Conservation (phyloP, 305 asterid genomes). For the Fraxinus latifolia region DNA sequence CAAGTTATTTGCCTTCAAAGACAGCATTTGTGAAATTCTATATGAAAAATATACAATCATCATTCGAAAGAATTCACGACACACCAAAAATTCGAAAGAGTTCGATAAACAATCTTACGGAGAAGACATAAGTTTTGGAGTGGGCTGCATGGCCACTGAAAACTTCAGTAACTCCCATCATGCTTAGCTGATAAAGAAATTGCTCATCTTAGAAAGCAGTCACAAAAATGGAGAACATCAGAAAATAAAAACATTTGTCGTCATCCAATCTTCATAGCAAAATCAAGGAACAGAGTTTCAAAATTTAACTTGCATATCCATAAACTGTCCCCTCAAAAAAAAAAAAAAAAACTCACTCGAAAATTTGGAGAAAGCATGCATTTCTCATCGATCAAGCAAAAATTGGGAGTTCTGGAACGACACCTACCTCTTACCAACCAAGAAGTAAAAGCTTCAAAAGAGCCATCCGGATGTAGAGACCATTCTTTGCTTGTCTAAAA, state of each 20-base stretch:
- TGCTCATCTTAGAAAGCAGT: neutral
- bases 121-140: neutral
- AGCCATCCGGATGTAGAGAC: conserved; percentile 82
- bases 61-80: neutral
- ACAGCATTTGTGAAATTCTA: neutral
- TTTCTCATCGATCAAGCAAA: neutral
- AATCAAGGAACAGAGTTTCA: neutral
- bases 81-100: neutral
- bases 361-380: neutral
- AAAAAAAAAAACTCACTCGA: neutral
- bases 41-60: neutral
- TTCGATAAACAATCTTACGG: neutral
- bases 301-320: neutral
- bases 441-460: conserved; percentile 76
- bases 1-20: neutral
- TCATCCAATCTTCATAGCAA: neutral
- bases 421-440: conserved; percentile 53
- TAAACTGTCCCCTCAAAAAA: neutral
- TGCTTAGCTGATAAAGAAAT: neutral
- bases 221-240: neutral
- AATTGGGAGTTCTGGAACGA: neutral
- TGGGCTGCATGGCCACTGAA: neutral
- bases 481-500: conserved; percentile 91
- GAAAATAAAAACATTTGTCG: neutral
- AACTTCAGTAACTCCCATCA: neutral